Evolutionary conservation across 495 filamentous ascomycete genomes (phyloP), one percentile per base, ranked within the genome.

Genomic region (Penicillium lividum): DNA sequence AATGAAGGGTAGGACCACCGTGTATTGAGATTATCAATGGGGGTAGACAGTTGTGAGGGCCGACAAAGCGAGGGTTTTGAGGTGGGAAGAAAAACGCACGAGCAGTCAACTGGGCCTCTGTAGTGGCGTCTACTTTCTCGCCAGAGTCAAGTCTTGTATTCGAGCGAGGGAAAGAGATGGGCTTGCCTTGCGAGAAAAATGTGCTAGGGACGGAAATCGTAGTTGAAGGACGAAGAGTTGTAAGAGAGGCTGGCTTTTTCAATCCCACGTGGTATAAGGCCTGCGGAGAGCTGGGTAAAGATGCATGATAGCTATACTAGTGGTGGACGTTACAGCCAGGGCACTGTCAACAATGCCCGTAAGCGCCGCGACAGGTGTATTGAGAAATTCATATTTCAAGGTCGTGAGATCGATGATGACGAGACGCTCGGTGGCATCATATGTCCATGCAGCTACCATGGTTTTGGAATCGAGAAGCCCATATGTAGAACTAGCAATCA

Each of bases 11-110:
- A 22, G 78, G 78, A 5, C 77, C 77, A 51, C 77, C 78, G 58
- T 81, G 77, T 11, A 72, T 51, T 15, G 33, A 64, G 18, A 82
- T 61, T 11, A 82, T 74, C 22, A 80, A 61, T 2, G 78, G 78
- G 25, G 75, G 76, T 7, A 70, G 58, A 9, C 59, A 65, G 22
- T 65, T 69, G 11, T 56, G 42, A 2, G 68, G 65, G 7, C 56
- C 63, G n/a, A 46, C 34, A 30, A 64, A 80, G 18, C 61, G 47
- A 30, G 69, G 62, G 52, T 80, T 80, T 5, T 69, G 62, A 2
- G 78, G 78, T 31, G 69, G 63, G 52, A 67, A 65, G 36, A 72
- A 73, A 33, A 79, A 63, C 9, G 72, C 77, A 56, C 78, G 63
- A 16, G 76, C 42, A 18, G 1, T 44, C 42, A 22, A 44, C 10